Conservation (phyloP, 331 rosid genomes). For the Malus hybrid region DNA sequence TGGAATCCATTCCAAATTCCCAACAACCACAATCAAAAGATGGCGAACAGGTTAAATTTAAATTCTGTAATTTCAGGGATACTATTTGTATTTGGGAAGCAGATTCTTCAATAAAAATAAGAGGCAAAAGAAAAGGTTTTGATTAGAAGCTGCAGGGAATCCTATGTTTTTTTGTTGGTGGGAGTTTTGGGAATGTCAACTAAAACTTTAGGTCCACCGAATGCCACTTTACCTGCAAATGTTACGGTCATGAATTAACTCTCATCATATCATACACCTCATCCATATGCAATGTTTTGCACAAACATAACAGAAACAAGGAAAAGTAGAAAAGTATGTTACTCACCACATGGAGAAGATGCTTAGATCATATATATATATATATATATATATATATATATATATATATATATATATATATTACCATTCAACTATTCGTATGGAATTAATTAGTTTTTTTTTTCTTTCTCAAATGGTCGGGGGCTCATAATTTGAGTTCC, state of each 20-base stretch:
- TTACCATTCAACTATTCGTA: too few species aligned
- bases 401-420: too few species aligned
- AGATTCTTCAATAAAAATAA: neutral
- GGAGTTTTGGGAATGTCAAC: slow-evolving; percentile 3
- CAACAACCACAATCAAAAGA: neutral
- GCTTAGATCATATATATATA: neutral
- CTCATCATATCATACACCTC: neutral
- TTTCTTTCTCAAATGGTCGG: too few species aligned
- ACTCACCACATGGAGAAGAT: neutral
- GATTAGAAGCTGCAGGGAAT: neutral
- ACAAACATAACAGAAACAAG: neutral
- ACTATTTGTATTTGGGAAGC: neutral
- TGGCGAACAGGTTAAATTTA: neutral
- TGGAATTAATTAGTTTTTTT: too few species aligned
- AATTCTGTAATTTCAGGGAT: neutral
- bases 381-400: too few species aligned
- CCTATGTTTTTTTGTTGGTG: neutral
- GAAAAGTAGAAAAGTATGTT: neutral
- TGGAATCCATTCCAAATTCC: too few species aligned
- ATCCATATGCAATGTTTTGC: neutral
- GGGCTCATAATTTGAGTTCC: too few species aligned
- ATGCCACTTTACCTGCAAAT: neutral
- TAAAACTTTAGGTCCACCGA: neutral
- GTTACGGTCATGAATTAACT: neutral
- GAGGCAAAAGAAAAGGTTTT: neutral